Evolutionary conservation across 768 basidiomycete genomes (phyloP), one percentile per base, ranked within the genome.

Genomic region (Candolleomyces aberdarensis): DNA sequence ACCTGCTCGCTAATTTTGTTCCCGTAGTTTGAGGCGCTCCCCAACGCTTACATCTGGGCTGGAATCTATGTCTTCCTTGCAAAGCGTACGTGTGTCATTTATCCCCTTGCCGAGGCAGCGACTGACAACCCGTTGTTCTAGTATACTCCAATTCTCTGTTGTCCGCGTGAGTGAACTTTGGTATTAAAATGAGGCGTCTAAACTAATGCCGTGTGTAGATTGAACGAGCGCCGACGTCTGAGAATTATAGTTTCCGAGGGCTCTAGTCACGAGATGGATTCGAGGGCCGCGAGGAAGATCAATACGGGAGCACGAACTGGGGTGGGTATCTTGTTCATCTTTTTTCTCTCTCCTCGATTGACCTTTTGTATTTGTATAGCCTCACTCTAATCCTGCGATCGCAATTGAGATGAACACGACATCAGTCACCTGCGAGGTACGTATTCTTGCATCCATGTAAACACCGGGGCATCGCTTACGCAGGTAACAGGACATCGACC

Each of bases 41-140:
- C 68, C 1, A 32, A 61, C 4, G 71, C 66, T 31, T 63, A 70
- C 54, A 58, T 73, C 31, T 75, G 73, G 74, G 64, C 71, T 3
- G 73, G 66, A 17, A 56, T 71, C 5, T 73, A 75, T 55, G 70
- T 70, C 2, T 69, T 71, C 56, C 63, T 74, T 5, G 72, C 73
- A 5, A 72, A 74, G 66, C 50, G 72, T 72, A 54, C 58, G 72
- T 62, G n/a, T 32, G 13, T 7, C 31, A 36, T 17, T 40, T n/a
- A 14, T 22, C 48, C 17, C 19, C n/a, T 15, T 29, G 17, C 36
- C 36, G 2, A 1, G 3, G 26, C 26, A 31, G 22, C 17, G 2
- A 41, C 50, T 46, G 22, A 43, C 20, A 51, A n/a, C 56, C 43
- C 11, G 41, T 13, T n/a, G 11, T 17, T 48, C 36, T 59, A 71